These are phyloP conservation scores for Mariannaea sp. DNA, from an alignment of 2,329 filamentous ascomycete genomes.

Conservation along the genomic window DNA sequence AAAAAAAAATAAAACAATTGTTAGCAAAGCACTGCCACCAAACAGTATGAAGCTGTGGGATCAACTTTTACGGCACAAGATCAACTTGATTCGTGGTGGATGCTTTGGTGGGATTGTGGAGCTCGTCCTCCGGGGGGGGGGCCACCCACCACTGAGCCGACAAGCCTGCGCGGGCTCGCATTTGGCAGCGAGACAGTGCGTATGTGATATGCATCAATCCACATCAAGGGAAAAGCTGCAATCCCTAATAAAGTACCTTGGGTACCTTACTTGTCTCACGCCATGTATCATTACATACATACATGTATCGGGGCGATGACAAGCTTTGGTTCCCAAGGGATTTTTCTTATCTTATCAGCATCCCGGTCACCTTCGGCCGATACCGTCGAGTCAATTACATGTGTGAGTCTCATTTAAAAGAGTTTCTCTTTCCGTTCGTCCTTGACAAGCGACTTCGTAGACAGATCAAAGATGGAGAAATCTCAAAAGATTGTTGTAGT, in stretches of 20 bases:
- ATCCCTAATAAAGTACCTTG: neutral
- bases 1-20: neutral
- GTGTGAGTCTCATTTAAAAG: constrained; percentile 11
- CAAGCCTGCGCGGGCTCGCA: constrained; percentile 3
- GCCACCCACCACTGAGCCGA: neutral
- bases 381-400: constrained; percentile 4
- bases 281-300: neutral
- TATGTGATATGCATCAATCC: constrained; percentile 3
- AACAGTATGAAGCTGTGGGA: constrained; percentile 7
- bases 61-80: constrained; percentile 34
- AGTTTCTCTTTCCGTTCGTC: constrained; percentile 31
- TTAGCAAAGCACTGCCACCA: neutral
- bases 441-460: constrained; percentile 29
- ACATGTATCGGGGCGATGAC: neutral
- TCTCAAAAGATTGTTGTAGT: constrained; percentile 78
- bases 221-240: neutral
- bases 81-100: constrained; percentile 22
- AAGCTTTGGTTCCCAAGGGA: neutral
- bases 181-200: too few species aligned
- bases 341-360: constrained; percentile 12
- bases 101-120: constrained; percentile 22
- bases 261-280: neutral
- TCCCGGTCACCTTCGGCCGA: neutral
- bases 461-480: constrained; percentile 40
- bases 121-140: constrained; percentile 7